phyloP scores from a whole-genome alignment of 2,329 filamentous ascomycete genomes.

The Monosporascus sp. region DNA sequence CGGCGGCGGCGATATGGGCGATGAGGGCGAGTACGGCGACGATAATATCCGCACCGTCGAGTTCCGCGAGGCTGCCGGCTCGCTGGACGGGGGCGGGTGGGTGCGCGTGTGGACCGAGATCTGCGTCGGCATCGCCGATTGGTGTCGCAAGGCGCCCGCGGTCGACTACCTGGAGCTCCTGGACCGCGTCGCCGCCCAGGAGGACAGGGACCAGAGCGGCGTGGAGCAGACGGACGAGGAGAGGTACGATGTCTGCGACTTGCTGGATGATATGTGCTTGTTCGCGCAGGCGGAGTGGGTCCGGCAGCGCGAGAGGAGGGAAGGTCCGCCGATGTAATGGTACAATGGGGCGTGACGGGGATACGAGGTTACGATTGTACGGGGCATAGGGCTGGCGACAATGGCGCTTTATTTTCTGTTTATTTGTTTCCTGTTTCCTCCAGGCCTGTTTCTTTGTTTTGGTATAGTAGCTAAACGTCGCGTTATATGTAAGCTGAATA shows the following conservation, averaged over 20 bases:
- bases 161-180: constrained; percentile 18
- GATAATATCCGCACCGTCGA: constrained; percentile 22
- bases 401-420: background rate
- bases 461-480: background rate
- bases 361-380: too few species aligned
- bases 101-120: constrained; percentile 16
- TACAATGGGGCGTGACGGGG: too few species aligned
- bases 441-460: background rate
- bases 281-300: constrained; percentile 25
- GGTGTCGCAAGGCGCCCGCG: constrained; percentile 7
- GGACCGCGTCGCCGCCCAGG: constrained; percentile 21
- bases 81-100: constrained; percentile 30
- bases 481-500: background rate
- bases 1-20: background rate
- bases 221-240: constrained; percentile 2
- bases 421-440: background rate
- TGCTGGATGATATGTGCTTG: constrained; percentile 30
- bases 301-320: constrained; percentile 8
- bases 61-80: constrained; percentile 31
- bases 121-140: constrained; percentile 24
- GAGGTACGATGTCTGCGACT: constrained; percentile 31
- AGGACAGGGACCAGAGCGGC: constrained; percentile 20
- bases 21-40: background rate
- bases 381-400: background rate
- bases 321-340: constrained; percentile 12